Conservation (phyloP, 495 filamentous ascomycete genomes). For the Aspergillus sparsus region DNA sequence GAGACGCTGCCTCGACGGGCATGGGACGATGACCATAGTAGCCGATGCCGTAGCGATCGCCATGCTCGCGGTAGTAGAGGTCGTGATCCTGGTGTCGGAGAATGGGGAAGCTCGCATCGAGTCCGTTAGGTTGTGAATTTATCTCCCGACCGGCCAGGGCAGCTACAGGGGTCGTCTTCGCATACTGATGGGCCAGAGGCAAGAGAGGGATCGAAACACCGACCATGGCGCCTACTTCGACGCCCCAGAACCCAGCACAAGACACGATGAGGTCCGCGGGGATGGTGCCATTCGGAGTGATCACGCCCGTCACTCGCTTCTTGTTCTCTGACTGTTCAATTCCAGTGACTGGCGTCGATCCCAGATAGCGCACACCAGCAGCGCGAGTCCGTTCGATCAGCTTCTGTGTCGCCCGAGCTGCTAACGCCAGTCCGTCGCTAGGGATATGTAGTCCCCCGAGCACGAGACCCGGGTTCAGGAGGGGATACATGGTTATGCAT, state of each 20-base stretch:
- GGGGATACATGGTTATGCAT: constrained; percentile 45
- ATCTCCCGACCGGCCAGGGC: constrained; percentile 31
- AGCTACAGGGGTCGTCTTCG: constrained; percentile 46
- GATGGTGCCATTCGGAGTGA: constrained; percentile 39
- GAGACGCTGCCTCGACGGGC: constrained; percentile 45
- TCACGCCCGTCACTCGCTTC: constrained; percentile 46
- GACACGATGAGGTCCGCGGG: constrained; percentile 51
- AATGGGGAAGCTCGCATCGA: constrained; percentile 47
- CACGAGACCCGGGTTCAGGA: constrained; percentile 46
- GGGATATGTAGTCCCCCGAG: constrained; percentile 51
- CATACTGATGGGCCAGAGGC: constrained; percentile 54
- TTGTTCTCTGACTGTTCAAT: constrained; percentile 33
- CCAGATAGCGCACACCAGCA: constrained; percentile 51
- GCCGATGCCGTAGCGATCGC: constrained; percentile 53
- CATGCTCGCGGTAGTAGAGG: constrained; percentile 56
- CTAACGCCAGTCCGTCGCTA: constrained; percentile 52
- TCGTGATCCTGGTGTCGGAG: constrained; percentile 54
- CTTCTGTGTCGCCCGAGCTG: constrained; percentile 49
- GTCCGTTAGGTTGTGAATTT: constrained; percentile 38
- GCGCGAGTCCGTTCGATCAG: constrained; percentile 49
- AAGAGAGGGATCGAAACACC: constrained; percentile 50
- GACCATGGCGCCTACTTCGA: constrained; percentile 53
- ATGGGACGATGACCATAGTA: constrained; percentile 56
- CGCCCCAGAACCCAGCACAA: constrained; percentile 58
- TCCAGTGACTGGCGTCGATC: constrained; percentile 45